Evolutionary conservation across 2,329 filamentous ascomycete genomes (phyloP), one percentile per base, ranked within the genome.

Genomic region (Ophiostoma ulmi): DNA sequence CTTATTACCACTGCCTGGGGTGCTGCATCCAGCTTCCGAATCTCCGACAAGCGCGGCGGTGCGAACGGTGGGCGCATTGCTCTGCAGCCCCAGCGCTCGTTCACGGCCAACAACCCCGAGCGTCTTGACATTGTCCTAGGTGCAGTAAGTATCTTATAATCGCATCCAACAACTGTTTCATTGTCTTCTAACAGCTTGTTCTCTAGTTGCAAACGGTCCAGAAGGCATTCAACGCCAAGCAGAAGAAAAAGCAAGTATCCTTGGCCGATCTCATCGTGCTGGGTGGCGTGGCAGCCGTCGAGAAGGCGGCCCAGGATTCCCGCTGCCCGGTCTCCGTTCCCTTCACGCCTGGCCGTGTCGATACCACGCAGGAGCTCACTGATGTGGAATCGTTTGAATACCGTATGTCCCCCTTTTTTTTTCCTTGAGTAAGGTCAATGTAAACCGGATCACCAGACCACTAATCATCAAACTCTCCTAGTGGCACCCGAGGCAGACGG

Each of bases 61-160:
- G 91, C 91, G 80, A 94, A 94, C 76, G 91, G 91, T 75, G 91
- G 87, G 17, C 91, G 91, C 75, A 91, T 94, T 76, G 88, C 90
- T 44, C 89, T 94, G 13, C 82, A 85, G 73, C 91, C 91, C 35
- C 88, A 91, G 81, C 88, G 87, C 75, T 82, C 87, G 79, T 94
- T 91, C 91, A 80, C 87, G 76, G 85, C 88, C 77, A 94, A 94
- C 86, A 91, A 92, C 83, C 90, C 90, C 38, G 75, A 83, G 1
- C 86, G 90, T 80, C 82, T 93, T 58, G 80, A 81, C 70, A 81
- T 89, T 78, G 87, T 91, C 2, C 82, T 93, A 52, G 76, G 77
- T 36, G 83, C 85, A 0, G 58, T 63, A 63, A n/a, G 58, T 58
- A 7, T 36, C 31, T 4, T 10, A 63, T 36, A 63, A 36, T 35